These are phyloP conservation scores for Endogone sp. DNA, from an alignment of 192 early-diverging fungal genomes.

Conservation along the genomic window DNA sequence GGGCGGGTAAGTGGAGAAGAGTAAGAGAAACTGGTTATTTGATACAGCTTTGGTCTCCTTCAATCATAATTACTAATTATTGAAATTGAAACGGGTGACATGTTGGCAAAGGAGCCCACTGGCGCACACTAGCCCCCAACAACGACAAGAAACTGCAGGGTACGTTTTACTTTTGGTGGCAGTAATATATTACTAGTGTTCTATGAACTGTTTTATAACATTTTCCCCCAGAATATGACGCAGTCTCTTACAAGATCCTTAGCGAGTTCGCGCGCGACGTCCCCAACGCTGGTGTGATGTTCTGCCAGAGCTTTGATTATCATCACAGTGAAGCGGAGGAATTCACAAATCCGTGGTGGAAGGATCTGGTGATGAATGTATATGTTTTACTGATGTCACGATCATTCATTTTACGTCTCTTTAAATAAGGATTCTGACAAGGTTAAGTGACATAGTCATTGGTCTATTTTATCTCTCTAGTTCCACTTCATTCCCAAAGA, in stretches of 20 bases:
- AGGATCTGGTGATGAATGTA: conserved; percentile 41
- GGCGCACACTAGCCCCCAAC: conserved; percentile 30
- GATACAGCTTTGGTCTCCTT: too few species aligned
- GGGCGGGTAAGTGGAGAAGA: conserved; percentile 29
- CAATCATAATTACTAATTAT: too few species aligned
- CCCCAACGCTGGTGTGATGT: conserved; percentile 36
- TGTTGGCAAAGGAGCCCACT: conserved; percentile 25
- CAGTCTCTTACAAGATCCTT: conserved; percentile 36
- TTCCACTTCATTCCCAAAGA: conserved; percentile 16
- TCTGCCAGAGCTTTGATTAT: conserved; percentile 31
- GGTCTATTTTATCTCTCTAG: too few species aligned
- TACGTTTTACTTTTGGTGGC: conserved; percentile 3
- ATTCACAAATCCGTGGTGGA: conserved; percentile 38
- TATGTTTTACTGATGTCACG: not conserved
- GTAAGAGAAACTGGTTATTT: too few species aligned
- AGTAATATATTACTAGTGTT: not conserved
- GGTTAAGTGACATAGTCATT: too few species aligned
- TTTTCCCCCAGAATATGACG: conserved; percentile 28
- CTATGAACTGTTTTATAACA: not conserved
- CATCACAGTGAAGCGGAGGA: conserved; percentile 21
- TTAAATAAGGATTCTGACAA: too few species aligned
- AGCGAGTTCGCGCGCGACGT: conserved; percentile 31
- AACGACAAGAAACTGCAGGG: conserved; percentile 29
- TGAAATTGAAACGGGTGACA: not conserved
- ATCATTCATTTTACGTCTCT: too few species aligned